Base-by-base conservation (phyloP, 768 basidiomycete species). In the Russula sp. region DNA sequence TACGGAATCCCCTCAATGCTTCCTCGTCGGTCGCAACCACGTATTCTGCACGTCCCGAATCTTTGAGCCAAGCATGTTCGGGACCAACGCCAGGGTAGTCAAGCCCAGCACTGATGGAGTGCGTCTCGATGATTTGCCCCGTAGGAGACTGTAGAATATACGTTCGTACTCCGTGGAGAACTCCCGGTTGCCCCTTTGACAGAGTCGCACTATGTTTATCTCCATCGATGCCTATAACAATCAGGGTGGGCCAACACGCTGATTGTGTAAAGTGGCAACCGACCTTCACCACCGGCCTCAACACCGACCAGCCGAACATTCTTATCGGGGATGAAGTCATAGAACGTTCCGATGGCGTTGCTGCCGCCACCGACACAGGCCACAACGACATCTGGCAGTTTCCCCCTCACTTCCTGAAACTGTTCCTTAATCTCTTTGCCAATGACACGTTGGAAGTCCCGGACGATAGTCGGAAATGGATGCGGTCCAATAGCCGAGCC, bases 1-100 rank as follows among this genome's bases (percentile, higher is more conserved):
- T 80, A 63, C 94, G 80, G 83, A 99, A 98, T 1, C 93, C 97
- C 46, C 93, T 83, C 32, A 98, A 79, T 6, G 94, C 94, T 70
- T 99, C 82, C 75, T 97, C 94, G 72, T 99, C 97, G 5, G 91
- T 97, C 10, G 95, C 96, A 16, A 83, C 87, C 22, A 91, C 85
- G 73, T 98, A 99, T 72, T 97, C 93, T 0, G 94, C 97, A 64
- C 97, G 81, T 20, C 90, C 90, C 4, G 88, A 89, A 72, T 98
- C 94, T 76, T 98, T 98, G 73, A 99, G 79, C 89, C 92, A 97
- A 52, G 96, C 90, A 73, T 98, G 97, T 75, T 99, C 97, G 10
- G 97, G 97, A 24, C 97, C 97, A 55, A 99, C 96, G 67, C 94
- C 94, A 28, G 94, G 94, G 76, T 98, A 98, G 76, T 98, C 94